Evolutionary conservation across 2,329 filamentous ascomycete species (phyloP), one percentile per base, ranked within the genome.

Genomic region (Talaromyces sp.): DNA sequence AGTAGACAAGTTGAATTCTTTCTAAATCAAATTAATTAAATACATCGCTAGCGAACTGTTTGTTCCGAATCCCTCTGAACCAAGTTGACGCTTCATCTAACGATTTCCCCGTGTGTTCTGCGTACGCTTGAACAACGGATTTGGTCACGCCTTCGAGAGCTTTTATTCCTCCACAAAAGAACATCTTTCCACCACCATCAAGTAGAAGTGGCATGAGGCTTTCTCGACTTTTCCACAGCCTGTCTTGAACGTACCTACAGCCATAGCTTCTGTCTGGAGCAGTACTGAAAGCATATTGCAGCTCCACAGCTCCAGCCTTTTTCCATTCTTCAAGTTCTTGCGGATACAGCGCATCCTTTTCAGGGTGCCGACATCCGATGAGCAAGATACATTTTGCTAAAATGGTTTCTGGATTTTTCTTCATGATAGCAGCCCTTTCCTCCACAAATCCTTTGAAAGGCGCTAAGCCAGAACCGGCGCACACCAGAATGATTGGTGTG

Each of bases 391-490:
- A 46, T 19, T 21, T 24, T 13, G 53, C 53, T 14, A 35, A n/a
- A 14, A 1, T 5, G 1, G 3, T 26, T 21, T 32, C 7, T 4
- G 21, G 27, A 4, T 17, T 35, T 41, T 3, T 41, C 8, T 35
- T 32, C 8, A 32, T 32, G 19, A 21, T 9, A 55, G 32, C 77
- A 0, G 83, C 84, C 0, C 86, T 83, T 63, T 89, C 85, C 70
- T 87, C 83, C 10, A 86, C 66, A 67, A 88, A 88, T 0, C 82
- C 85, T 0, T 84, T 80, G 78, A 88, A 87, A 0, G 86, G 86
- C 0, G 85, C 85, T 1, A 88, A 71, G 0, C 85, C 86, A 0
- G 82, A 80, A 5, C 75, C 75, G 0, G 75, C 73, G 41, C 72
- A 74, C 19, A 71, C 68, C 71, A 76, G 75, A 62, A 77, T 73